These are phyloP conservation scores for Vigna hirtella DNA, from an alignment of 306 rosid species.

Conservation along the genomic window DNA sequence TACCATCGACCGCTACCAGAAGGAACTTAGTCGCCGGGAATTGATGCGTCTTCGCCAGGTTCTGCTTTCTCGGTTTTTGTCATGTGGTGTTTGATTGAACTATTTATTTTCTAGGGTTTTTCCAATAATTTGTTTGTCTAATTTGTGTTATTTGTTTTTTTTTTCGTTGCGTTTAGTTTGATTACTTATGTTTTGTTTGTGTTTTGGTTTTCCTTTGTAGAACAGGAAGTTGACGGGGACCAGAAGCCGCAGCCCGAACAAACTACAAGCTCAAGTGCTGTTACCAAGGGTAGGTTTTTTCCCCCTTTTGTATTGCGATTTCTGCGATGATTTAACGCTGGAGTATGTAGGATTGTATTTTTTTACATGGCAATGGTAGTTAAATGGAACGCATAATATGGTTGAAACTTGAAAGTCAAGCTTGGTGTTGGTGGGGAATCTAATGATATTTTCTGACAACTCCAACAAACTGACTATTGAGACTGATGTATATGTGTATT, in stretches of 20 bases:
- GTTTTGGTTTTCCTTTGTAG: constrained; percentile 43
- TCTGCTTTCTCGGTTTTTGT: not conserved
- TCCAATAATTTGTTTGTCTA: not conserved
- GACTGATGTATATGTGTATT: not conserved
- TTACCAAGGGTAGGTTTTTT: constrained; percentile 52
- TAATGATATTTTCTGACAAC: constrained; percentile 27
- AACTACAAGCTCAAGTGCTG: constrained; percentile 48
- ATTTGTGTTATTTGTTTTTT: not conserved
- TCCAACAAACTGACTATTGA: constrained; percentile 21
- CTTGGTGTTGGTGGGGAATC: constrained; percentile 15
- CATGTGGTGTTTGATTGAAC: not conserved
- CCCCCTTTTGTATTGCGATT: constrained; percentile 10
- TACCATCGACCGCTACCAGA: constrained; percentile 43
- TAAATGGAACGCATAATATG: constrained; percentile 6
- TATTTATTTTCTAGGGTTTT: constrained; percentile 16
- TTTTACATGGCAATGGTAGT: not conserved
- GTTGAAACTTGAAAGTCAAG: constrained; percentile 25
- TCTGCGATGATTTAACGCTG: not conserved
- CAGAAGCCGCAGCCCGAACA: constrained; percentile 46
- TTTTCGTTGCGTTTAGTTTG: not conserved
- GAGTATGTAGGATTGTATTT: constrained; percentile 20
- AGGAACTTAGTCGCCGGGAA: constrained; percentile 58
- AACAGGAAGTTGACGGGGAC: constrained; percentile 61
- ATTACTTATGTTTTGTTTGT: constrained; percentile 40
- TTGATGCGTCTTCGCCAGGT: constrained; percentile 43